These are phyloP conservation scores for Stygiomarasmius scandens DNA, from an alignment of 1,284 basidiomycete species.

Conservation along the genomic window DNA sequence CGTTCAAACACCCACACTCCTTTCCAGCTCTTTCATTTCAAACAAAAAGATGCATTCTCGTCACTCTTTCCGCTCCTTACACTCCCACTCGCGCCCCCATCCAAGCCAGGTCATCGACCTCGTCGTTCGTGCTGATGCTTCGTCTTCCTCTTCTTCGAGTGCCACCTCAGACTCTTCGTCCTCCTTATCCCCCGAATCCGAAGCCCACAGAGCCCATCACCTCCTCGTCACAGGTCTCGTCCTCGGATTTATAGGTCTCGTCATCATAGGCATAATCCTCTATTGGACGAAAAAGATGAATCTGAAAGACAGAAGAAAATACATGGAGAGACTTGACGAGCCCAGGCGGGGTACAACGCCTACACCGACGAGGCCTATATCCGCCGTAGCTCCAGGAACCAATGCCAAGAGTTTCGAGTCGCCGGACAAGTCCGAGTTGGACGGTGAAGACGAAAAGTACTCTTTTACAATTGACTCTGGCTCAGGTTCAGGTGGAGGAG, in stretches of 20 bases:
- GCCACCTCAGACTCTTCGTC: neutral
- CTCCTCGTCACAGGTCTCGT: constrained; percentile 7
- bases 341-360: neutral
- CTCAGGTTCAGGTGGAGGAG: too few relatives aligned
- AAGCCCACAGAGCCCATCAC: neutral
- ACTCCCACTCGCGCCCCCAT: too few relatives aligned
- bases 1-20: too few relatives aligned
- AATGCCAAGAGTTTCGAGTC: too few relatives aligned
- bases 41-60: too few relatives aligned
- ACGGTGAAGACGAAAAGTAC: neutral
- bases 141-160: too few relatives aligned
- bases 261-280: constrained; percentile 11
- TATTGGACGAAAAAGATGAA: constrained; percentile 14
- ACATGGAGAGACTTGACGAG: neutral
- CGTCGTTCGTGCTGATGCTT: too few relatives aligned
- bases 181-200: neutral
- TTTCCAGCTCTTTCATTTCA: too few relatives aligned
- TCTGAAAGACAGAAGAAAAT: neutral
- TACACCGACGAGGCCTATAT: neutral
- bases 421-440: neutral
- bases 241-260: constrained; percentile 10
- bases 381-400: too few relatives aligned
- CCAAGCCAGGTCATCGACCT: too few relatives aligned
- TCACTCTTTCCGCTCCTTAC: too few relatives aligned
- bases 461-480: too few relatives aligned